Percentiles rank a stretch among this genome's conserved stretches.
Conservation (phyloP, 768 basidiomycete genomes). For the Russula foetens region DNA sequence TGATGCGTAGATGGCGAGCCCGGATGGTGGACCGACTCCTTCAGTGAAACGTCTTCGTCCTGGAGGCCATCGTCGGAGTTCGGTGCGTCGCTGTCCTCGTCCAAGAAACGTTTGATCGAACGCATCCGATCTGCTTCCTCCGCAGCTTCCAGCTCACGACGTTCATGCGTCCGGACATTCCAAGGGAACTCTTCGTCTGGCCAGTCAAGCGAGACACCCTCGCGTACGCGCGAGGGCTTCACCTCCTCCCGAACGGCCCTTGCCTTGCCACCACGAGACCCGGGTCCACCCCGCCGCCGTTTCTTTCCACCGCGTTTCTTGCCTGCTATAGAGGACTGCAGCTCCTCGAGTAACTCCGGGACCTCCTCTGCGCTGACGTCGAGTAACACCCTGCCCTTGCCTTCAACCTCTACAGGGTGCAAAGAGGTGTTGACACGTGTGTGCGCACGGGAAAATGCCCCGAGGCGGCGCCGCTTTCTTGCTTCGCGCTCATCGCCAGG, state of each 20-base stretch:
- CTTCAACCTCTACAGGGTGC: constrained; percentile 56
- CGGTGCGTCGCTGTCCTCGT: constrained; percentile 58
- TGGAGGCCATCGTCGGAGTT: constrained; percentile 28
- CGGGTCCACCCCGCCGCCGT: constrained; percentile 34
- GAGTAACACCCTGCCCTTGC: constrained; percentile 63
- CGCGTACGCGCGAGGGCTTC: constrained; percentile 2
- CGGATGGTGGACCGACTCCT: constrained; percentile 26
- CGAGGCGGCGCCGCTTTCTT: constrained; percentile 58
- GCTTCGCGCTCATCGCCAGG: constrained; percentile 45
- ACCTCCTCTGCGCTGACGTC: constrained; percentile 43
- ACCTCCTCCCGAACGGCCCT: background rate
- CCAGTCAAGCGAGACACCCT: constrained; percentile 52
- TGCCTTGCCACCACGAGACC: constrained; percentile 13
- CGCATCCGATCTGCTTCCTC: constrained; percentile 53
- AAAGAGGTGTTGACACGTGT: constrained; percentile 32
- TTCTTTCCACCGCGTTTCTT: constrained; percentile 37
- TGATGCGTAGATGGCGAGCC: constrained; percentile 26
- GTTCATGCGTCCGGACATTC: constrained; percentile 53
- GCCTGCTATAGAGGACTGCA: constrained; percentile 27
- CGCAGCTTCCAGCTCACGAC: constrained; percentile 40
- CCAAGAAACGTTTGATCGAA: constrained; percentile 64
- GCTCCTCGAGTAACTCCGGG: constrained; percentile 21
- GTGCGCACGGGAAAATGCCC: constrained; percentile 47
- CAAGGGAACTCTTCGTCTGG: constrained; percentile 75
- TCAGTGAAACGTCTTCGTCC: constrained; percentile 30